These are phyloP conservation scores for Alternaria panax DNA, from an alignment of 2,329 filamentous ascomycete genomes.

Conservation along the genomic window DNA sequence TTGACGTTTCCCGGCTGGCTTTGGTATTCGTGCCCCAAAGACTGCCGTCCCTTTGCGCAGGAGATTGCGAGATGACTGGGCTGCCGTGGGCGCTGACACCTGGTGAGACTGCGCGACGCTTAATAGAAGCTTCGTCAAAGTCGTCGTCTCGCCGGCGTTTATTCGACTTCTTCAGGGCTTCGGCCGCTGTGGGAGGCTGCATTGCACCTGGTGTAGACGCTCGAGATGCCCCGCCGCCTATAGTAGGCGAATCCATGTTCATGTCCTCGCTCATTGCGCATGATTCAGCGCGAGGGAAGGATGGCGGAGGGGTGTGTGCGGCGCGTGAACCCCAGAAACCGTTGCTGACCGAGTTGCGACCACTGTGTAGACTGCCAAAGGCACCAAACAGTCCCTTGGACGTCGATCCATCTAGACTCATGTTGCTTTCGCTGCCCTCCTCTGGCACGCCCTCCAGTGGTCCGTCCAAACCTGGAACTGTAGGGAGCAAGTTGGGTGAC, in stretches of 20 bases:
- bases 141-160: slow-evolving; percentile 92
- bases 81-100: slow-evolving; percentile 91
- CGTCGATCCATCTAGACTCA: slow-evolving; percentile 57
- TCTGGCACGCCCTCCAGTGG: slow-evolving; percentile 73
- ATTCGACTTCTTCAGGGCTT: slow-evolving; percentile 53
- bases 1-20: slow-evolving; percentile 64
- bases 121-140: slow-evolving; percentile 86
- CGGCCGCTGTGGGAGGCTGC: slow-evolving; percentile 50
- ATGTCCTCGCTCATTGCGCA: slow-evolving; percentile 70
- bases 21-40: slow-evolving; percentile 76
- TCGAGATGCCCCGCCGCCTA: slow-evolving; percentile 41
- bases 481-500: slow-evolving; percentile 70
- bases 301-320: slow-evolving; percentile 63
- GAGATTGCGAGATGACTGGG: slow-evolving; percentile 81
- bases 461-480: slow-evolving; percentile 63
- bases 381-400: slow-evolving; percentile 64
- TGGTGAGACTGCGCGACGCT: slow-evolving; percentile 88
- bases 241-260: slow-evolving; percentile 72
- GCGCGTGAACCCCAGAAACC: slow-evolving; percentile 80
- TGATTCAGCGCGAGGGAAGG: slow-evolving; percentile 64
- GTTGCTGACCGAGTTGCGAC: slow-evolving; percentile 75
- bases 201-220: slow-evolving; percentile 50
- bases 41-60: slow-evolving; percentile 73
- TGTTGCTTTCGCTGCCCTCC: slow-evolving; percentile 64
- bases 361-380: slow-evolving; percentile 80